A percentile compares a stretch with the other conserved stretches of the same genome.
These are phyloP conservation scores for Tetradesmus lagerheimii DNA, from an alignment of 139 green algal species.

Conservation along the genomic window DNA sequence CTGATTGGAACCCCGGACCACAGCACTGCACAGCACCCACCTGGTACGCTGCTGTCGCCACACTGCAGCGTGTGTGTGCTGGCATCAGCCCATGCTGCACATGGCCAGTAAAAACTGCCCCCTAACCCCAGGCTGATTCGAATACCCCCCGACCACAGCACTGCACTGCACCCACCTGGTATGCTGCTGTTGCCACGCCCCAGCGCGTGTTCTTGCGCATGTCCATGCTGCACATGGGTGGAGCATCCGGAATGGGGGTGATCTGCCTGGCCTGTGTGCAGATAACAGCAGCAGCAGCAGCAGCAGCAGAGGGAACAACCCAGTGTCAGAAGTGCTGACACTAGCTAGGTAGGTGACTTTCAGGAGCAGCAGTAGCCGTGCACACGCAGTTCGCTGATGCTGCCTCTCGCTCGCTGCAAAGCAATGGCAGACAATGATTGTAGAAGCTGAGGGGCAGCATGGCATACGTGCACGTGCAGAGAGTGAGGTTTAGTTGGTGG, in stretches of 20 bases:
- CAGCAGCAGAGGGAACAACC: neutral
- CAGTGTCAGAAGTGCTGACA: too few relatives aligned
- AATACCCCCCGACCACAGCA: neutral
- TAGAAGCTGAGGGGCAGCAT: too few relatives aligned
- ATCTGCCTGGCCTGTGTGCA: neutral
- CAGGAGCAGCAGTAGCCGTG: neutral
- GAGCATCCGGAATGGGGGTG: neutral
- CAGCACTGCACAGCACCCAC: conserved; percentile 11
- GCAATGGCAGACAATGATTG: too few relatives aligned
- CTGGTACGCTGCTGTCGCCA: conserved; percentile 51
- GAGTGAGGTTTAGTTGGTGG: too few relatives aligned
- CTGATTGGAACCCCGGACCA: too few relatives aligned
- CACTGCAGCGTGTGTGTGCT: conserved; percentile 23
- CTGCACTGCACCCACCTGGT: conserved; percentile 45
- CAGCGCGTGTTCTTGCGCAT: conserved; percentile 6
- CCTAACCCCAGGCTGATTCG: too few relatives aligned
- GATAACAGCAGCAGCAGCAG: neutral
- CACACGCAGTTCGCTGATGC: too few relatives aligned
- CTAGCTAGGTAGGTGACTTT: too few relatives aligned
- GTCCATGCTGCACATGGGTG: neutral
- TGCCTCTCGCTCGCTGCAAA: too few relatives aligned
- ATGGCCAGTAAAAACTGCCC: too few relatives aligned
- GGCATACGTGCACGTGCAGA: too few relatives aligned
- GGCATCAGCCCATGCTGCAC: neutral
- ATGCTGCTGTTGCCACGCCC: conserved; percentile 48